Conservation (phyloP, 345 rosid genomes). For the Melaleuca alternifolia region DNA sequence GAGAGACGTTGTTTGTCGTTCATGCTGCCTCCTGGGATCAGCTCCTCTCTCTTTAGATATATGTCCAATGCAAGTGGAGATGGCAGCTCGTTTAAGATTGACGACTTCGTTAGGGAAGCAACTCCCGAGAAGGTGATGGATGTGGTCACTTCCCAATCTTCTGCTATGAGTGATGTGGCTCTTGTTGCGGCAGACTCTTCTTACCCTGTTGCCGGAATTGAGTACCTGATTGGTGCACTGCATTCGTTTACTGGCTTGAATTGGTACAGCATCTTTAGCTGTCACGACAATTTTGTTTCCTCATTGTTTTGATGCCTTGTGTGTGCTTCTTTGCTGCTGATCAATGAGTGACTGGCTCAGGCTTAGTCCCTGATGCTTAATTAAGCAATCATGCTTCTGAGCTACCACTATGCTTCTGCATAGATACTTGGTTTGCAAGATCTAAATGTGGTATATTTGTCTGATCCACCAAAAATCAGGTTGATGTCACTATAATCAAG, state of each 20-base stretch:
- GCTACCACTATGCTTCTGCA: neutral
- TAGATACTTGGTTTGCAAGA: neutral
- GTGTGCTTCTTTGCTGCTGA: neutral
- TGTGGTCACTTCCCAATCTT: constrained; percentile 26
- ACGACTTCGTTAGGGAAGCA: constrained; percentile 25
- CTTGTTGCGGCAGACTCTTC: constrained; percentile 67
- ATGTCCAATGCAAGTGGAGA: constrained; percentile 23
- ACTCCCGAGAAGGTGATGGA: constrained; percentile 14
- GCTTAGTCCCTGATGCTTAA: neutral
- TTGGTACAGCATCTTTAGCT: constrained; percentile 19
- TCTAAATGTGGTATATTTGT: neutral
- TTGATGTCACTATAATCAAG: neutral
- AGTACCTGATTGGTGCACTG: constrained; percentile 40
- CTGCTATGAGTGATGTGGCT: constrained; percentile 51
- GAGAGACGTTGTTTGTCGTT: constrained; percentile 7
- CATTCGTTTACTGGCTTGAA: constrained; percentile 52
- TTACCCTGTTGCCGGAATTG: constrained; percentile 54
- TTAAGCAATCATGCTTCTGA: neutral
- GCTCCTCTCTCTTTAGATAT: constrained; percentile 18
- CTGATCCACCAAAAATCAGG: neutral
- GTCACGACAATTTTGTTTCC: neutral
- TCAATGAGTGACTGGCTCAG: neutral
- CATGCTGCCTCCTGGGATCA: constrained; percentile 1
- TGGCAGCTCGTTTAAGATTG: constrained; percentile 22
- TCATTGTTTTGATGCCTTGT: neutral